Conservation (phyloP, 192 early-diverging fungal species). For the Coemansia nantahalensis region DNA sequence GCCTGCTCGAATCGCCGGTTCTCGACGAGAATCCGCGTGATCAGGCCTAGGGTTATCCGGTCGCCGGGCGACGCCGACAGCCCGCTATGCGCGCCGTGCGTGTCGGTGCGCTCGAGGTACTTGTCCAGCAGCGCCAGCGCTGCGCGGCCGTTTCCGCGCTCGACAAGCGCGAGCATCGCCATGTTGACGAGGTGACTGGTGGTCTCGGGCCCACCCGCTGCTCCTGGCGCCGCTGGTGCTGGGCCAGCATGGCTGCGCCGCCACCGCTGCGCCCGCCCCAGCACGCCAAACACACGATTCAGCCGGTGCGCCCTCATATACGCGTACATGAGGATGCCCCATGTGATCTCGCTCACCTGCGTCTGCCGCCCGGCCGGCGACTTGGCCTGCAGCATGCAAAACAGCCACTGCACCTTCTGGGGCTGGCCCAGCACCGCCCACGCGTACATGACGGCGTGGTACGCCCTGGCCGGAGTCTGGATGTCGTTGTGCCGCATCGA, state of each 20-base stretch:
- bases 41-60: conserved; percentile 22
- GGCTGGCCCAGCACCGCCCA: conserved; percentile 25
- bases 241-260: conserved; percentile 4
- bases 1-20: conserved; percentile 19
- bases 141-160: neutral
- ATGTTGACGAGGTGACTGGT: conserved; percentile 37
- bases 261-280: conserved; percentile 17
- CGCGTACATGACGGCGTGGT: conserved; percentile 21
- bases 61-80: conserved; percentile 17
- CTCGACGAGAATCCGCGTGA: conserved; percentile 21
- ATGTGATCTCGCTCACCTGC: conserved; percentile 8
- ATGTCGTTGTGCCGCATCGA: conserved; percentile 12
- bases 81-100: too few species aligned
- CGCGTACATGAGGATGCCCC: conserved; percentile 39
- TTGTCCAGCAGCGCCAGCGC: conserved; percentile 23
- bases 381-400: conserved; percentile 2
- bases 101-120: neutral
- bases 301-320: conserved; percentile 11
- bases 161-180: conserved; percentile 17
- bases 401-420: conserved; percentile 3
- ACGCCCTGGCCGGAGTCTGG: conserved; percentile 11
- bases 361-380: too few species aligned
- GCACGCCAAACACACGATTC: conserved; percentile 9
- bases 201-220: neutral
- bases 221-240: neutral